These are phyloP conservation scores for Rehmannia glutinosa DNA, from an alignment of 257 asterid species.

Conservation along the genomic window DNA sequence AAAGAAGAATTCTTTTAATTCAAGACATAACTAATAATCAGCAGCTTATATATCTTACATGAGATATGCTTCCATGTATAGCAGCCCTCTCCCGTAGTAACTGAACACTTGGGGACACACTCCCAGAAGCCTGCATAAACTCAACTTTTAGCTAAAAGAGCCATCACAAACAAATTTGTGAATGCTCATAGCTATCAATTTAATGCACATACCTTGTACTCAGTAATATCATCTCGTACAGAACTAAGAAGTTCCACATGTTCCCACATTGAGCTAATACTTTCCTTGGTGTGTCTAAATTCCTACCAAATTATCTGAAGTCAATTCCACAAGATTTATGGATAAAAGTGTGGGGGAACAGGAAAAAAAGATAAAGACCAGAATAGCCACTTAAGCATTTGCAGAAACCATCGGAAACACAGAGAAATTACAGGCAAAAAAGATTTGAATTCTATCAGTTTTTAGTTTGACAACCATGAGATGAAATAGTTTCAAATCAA, in stretches of 20 bases:
- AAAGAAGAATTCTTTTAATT: not conserved
- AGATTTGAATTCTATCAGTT: not conserved
- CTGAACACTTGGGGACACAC: conserved; percentile 73
- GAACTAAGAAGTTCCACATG: conserved; percentile 98
- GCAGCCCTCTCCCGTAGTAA: conserved; percentile 91
- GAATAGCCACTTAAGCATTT: conserved; percentile 6
- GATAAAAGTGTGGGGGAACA: not conserved
- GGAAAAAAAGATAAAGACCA: not conserved
- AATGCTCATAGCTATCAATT: not conserved
- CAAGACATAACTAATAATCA: not conserved
- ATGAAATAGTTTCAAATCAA: not conserved
- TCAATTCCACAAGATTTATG: conserved; percentile 14
- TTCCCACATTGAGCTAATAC: conserved; percentile 82
- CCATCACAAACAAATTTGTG: conserved; percentile 12
- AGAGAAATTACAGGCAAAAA: not conserved
- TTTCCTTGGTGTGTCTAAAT: conserved; percentile 89
- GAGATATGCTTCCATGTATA: conserved; percentile 89
- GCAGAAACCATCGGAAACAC: conserved; percentile 4
- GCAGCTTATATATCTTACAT: conserved; percentile 50
- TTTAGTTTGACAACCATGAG: not conserved
- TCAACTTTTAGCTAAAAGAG: conserved; percentile 15
- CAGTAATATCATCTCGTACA: conserved; percentile 94
- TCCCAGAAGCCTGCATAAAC: conserved; percentile 81
- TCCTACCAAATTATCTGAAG: conserved; percentile 47
- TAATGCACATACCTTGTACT: conserved; percentile 65